Evolutionary conservation across 75 land plant species (phyloP).

Genomic region (Pseudotsuga menziesii): DNA sequence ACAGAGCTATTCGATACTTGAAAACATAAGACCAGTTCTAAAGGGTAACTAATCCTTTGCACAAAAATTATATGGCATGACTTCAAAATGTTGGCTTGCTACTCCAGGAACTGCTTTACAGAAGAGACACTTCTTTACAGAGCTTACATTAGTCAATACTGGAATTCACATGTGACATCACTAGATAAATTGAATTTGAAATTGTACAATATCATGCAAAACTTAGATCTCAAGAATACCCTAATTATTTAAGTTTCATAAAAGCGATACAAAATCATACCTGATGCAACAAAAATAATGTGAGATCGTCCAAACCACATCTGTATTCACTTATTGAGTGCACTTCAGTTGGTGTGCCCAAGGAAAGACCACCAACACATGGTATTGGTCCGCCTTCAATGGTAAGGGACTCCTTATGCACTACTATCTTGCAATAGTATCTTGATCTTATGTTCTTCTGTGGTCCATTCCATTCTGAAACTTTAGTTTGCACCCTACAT

Average conservation of each 20-base stretch:
- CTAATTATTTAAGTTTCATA: not conserved
- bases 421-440: slow-evolving; percentile 61
- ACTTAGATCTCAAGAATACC: not conserved
- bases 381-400: slow-evolving; percentile 64
- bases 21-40: no score
- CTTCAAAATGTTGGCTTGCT: not conserved
- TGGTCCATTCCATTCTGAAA: slow-evolving; percentile 9
- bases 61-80: not conserved
- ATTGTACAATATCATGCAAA: not conserved
- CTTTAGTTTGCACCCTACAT: slow-evolving; percentile 15
- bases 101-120: not conserved
- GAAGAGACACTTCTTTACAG: not conserved
- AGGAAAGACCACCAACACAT: slow-evolving; percentile 44
- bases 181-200: not conserved
- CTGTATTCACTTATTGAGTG: slow-evolving; percentile 29
- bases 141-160: not conserved
- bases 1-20: no score
- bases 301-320: slow-evolving; percentile 73
- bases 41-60: no score
- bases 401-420: slow-evolving; percentile 59
- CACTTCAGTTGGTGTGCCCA: slow-evolving; percentile 15
- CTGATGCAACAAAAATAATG: slow-evolving; percentile 79
- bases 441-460: slow-evolving; percentile 22
- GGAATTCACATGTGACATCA: not conserved
- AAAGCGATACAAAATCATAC: slow-evolving; percentile 21